A percentile compares a stretch with the other conserved stretches of the same genome.
These are phyloP conservation scores for Salix exigua DNA, from an alignment of 345 rosid genomes.

Conservation along the genomic window DNA sequence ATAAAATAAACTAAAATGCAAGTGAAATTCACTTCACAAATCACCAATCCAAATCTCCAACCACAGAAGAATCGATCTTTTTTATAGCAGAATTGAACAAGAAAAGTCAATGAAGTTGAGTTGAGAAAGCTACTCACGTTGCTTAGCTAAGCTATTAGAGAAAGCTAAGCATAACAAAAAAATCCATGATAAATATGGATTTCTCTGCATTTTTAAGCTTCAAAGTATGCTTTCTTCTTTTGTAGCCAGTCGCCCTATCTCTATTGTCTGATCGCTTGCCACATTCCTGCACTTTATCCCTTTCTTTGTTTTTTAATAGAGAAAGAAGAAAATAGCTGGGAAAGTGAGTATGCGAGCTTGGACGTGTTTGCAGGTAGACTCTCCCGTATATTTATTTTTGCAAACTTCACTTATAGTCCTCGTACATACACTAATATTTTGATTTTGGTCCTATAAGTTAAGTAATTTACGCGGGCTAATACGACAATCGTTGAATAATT, in stretches of 20 bases:
- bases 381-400: neutral
- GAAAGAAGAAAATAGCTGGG: neutral
- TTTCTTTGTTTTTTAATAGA: neutral
- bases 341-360: neutral
- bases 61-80: neutral
- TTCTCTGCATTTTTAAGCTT: conserved; percentile 14
- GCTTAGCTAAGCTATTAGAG: conserved; percentile 17
- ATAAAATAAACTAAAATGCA: neutral
- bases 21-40: neutral
- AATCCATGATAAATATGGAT: neutral
- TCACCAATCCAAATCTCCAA: neutral
- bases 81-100: neutral
- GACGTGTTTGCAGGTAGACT: conserved; percentile 13
- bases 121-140: neutral
- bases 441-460: neutral
- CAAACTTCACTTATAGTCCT: neutral
- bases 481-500: neutral
- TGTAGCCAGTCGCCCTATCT: neutral
- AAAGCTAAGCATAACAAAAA: conserved; percentile 8
- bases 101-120: neutral
- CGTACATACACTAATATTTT: neutral
- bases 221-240: neutral
- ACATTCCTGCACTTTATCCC: neutral
- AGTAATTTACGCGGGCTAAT: neutral
- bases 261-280: neutral